phyloP scores from a whole-genome alignment of 1,284 basidiomycete genomes.

The Trichosporon sp. region DNA sequence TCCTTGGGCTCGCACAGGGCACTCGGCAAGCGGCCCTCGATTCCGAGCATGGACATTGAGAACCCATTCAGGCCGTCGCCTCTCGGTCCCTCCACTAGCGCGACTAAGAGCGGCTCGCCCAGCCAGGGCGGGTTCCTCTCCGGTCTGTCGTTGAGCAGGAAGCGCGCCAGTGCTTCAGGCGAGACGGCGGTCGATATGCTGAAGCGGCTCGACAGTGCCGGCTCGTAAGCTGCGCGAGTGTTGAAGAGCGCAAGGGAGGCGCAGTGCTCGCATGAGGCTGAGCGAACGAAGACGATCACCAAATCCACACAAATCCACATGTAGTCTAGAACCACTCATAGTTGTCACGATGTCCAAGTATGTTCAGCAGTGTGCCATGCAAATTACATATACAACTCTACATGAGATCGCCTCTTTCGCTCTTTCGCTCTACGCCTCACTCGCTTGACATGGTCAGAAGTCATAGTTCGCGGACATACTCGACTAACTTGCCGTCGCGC shows the following conservation, averaged over 20 bases:
- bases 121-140: slow-evolving; percentile 26
- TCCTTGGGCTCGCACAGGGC: background rate
- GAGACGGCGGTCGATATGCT: slow-evolving; percentile 30
- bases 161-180: slow-evolving; percentile 22
- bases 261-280: no score
- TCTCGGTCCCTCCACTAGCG: background rate
- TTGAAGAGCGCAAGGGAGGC: no score
- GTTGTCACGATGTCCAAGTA: background rate
- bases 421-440: background rate
- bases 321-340: slow-evolving; percentile 1
- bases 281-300: no score
- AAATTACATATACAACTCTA: background rate
- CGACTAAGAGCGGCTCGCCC: background rate
- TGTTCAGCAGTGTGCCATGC: background rate
- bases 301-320: background rate
- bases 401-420: background rate
- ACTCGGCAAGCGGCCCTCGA: slow-evolving; percentile 19
- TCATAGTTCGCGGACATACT: slow-evolving; percentile 1
- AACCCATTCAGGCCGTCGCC: background rate
- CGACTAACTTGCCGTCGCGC: slow-evolving; percentile 9
- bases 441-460: background rate
- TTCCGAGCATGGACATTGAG: background rate
- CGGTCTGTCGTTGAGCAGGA: slow-evolving; percentile 26
- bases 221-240: background rate
- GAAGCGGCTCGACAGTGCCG: slow-evolving; percentile 24